These are phyloP conservation scores for Fusarium algeriense DNA, from an alignment of 2,329 filamentous ascomycete genomes.

Conservation along the genomic window DNA sequence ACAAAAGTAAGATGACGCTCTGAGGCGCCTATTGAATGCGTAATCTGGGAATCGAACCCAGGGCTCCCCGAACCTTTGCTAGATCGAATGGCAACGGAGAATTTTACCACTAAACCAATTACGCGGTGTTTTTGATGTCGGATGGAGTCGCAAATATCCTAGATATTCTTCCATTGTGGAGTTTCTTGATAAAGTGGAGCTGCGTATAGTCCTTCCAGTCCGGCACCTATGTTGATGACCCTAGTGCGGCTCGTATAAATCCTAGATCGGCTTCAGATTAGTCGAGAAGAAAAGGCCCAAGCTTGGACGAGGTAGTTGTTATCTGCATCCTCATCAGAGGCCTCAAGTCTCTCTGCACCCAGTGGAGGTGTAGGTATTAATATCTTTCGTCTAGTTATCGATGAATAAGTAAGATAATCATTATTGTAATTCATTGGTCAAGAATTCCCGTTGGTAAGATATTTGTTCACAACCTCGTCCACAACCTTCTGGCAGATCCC, in stretches of 20 bases:
- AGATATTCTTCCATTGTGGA: neutral
- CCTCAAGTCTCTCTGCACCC: fast-evolving
- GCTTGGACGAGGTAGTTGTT: neutral
- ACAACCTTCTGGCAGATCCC: constrained; percentile 25
- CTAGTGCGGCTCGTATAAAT: neutral
- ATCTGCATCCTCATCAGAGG: neutral
- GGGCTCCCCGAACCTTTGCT: neutral
- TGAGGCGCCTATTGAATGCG: neutral
- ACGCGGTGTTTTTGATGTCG: neutral
- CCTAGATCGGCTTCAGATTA: neutral
- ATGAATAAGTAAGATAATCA: neutral
- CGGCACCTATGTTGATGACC: too few species aligned
- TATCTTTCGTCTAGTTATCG: neutral
- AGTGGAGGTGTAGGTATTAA: fast-evolving
- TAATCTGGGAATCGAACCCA: constrained; percentile 5
- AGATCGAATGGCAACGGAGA: constrained; percentile 3
- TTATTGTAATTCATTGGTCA: neutral
- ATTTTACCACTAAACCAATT: constrained; percentile 11
- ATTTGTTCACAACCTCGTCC: constrained; percentile 17
- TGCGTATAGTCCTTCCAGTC: neutral
- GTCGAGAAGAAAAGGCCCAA: neutral
- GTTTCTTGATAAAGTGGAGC: neutral
- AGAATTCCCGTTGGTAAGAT: neutral
- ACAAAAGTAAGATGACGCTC: neutral
- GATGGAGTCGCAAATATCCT: neutral